Evolutionary conservation across 306 rosid species (phyloP), one percentile per base, ranked within the genome.

Genomic region (Cicer pinnatifidum): DNA sequence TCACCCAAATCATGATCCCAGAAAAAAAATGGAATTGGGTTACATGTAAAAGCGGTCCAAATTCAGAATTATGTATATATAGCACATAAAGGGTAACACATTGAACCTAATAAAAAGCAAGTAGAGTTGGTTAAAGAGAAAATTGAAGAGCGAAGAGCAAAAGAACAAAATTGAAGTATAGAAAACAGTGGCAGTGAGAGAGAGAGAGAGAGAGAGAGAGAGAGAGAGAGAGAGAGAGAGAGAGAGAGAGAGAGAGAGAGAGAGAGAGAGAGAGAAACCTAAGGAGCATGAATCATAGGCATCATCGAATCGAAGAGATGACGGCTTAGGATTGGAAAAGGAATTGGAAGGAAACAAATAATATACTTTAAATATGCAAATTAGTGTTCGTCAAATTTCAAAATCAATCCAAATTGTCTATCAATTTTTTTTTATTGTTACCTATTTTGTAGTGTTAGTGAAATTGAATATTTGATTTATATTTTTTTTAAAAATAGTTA

Each of bases 261-360:
- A 54, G 59, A 56, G 6, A 51, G 44, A 40, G 44, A 40, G 52
- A 47, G 52, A 47, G 52, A 47, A 1, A 19, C 43, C 66, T 59
- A 59, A 59, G 66, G 1, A 59, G 11, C 16, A 13, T 59, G 66
- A 59, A 33, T 59, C 66, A 57, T 57, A 56, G 65, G 17, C 65
- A 33, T 59, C 10, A 15, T 12, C 61, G 61, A 54, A 54, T 3
- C 6, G 35, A 56, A 19, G 38, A 16, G 59, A 52, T 1, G 5
- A 28, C 35, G 35, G 33, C 33, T 23, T 23, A 23, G 33, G 33
- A 23, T 23, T 23, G 33, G 33, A 23, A 23, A 23, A 23, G 33
- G 33, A 23, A 23, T 23, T 23, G 33, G 33, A 0, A 23, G 33
- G 33, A 23, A 23, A 23, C 33, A 2, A 23, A 23, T 23, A 23